Conservation (phyloP, 2,329 filamentous ascomycete genomes). For the Didymellaceae sp. region DNA sequence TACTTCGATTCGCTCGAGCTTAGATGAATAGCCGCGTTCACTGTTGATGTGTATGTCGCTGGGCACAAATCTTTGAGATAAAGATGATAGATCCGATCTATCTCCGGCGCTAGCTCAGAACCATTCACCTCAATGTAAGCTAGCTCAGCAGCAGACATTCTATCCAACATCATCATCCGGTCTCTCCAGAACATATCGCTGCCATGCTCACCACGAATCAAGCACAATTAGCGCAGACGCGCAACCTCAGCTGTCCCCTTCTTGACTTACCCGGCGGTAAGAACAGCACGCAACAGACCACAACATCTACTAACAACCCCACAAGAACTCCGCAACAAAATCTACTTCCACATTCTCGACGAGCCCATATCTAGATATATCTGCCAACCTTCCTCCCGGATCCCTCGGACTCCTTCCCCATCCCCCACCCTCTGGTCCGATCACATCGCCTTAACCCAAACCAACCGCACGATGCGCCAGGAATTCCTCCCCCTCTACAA, state of each 20-base stretch:
- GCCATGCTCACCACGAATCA: too few species aligned
- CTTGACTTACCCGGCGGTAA: constrained; percentile 8
- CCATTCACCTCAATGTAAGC: too few species aligned
- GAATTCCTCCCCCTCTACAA: constrained; percentile 3
- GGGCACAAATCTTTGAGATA: background rate
- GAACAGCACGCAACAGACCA: background rate
- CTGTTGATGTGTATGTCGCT: too few species aligned
- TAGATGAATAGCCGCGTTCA: too few species aligned
- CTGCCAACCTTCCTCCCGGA: background rate
- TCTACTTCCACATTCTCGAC: background rate
- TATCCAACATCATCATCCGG: too few species aligned
- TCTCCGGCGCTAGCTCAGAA: constrained; percentile 1
- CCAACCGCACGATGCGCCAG: background rate
- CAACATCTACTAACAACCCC: background rate
- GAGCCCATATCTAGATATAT: background rate
- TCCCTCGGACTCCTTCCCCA: too few species aligned
- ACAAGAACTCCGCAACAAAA: constrained; percentile 7
- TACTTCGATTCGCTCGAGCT: too few species aligned
- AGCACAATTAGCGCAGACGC: too few species aligned
- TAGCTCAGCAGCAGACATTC: too few species aligned
- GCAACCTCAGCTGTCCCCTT: background rate
- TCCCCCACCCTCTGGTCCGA: background rate
- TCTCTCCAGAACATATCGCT: background rate
- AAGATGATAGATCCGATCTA: background rate
- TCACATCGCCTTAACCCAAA: background rate